phyloP scores from a whole-genome alignment of 2,329 filamentous ascomycete genomes.

The Pyrenochaeta sp. region DNA sequence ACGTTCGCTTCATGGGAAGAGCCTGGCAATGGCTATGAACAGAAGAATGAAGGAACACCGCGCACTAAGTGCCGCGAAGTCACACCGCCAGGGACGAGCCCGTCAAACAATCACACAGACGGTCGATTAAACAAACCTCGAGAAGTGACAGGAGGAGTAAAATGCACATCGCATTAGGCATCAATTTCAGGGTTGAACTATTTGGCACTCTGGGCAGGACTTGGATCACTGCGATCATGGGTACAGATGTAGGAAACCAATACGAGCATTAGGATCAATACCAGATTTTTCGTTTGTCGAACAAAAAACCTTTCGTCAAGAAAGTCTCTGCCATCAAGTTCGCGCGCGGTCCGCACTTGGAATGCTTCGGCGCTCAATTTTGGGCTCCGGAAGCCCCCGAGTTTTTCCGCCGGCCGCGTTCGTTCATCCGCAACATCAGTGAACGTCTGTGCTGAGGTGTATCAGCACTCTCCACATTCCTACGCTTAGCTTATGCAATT shows the following conservation, averaged over 20 bases:
- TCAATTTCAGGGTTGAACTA: neutral
- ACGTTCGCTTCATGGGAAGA: constrained; percentile 3
- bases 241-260: neutral
- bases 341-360: neutral
- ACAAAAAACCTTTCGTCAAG: neutral
- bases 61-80: constrained; percentile 17
- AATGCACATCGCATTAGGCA: constrained; percentile 7
- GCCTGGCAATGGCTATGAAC: neutral
- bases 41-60: constrained; percentile 6
- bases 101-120: neutral
- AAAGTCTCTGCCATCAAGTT: neutral
- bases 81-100: too few species aligned
- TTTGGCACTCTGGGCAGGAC: neutral
- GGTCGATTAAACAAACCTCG: constrained; percentile 6
- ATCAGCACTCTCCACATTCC: neutral
- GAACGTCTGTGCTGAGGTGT: neutral
- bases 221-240: neutral
- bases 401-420: neutral
- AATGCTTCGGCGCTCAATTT: neutral
- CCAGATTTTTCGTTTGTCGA: neutral
- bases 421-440: neutral
- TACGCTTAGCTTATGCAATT: neutral
- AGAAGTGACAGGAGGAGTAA: constrained; percentile 13
- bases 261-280: neutral
- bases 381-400: neutral